Evolutionary conservation across 2,329 filamentous ascomycete species (phyloP).

Genomic region (Exophiala alcalophila): DNA sequence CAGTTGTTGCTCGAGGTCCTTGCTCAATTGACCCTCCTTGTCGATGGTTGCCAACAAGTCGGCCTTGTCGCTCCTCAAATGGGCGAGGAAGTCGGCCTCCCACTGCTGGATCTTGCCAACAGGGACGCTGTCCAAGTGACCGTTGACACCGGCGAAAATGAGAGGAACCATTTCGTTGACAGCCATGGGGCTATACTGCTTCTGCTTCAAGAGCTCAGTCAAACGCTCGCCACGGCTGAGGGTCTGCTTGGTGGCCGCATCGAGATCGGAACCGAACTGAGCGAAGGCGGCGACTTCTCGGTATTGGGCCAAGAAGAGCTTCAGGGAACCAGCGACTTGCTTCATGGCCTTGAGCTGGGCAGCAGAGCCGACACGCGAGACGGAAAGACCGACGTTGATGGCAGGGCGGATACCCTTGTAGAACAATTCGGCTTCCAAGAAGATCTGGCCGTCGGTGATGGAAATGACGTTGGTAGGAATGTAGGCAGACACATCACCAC

Average conservation of each 20-base stretch:
- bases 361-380: constrained; percentile 98
- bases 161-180: constrained; percentile 99
- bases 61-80: constrained; percentile 86
- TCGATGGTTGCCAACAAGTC: constrained; percentile 83
- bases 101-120: constrained; percentile 88
- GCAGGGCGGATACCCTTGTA: constrained; percentile 99
- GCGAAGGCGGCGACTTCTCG: constrained; percentile 99
- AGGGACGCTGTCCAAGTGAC: constrained; percentile 82
- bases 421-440: constrained; percentile 98
- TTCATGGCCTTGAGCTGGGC: constrained; percentile 99
- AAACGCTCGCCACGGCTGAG: constrained; percentile 96
- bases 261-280: constrained; percentile 99
- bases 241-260: constrained; percentile 98
- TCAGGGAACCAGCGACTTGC: constrained; percentile 98
- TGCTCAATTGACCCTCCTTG: constrained; percentile 93
- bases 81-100: constrained; percentile 90
- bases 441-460: constrained; percentile 99
- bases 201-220: constrained; percentile 99
- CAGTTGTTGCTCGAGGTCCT: constrained; percentile 67
- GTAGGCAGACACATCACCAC: constrained; percentile 99
- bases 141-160: constrained; percentile 99
- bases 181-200: constrained; percentile 98
- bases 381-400: constrained; percentile 99
- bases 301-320: constrained; percentile 99
- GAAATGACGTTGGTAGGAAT: constrained; percentile 99